Evolutionary conservation across 2,329 filamentous ascomycete species (phyloP), one percentile per base, ranked within the genome.

Genomic region (Pseudofabraea citricarpa): DNA sequence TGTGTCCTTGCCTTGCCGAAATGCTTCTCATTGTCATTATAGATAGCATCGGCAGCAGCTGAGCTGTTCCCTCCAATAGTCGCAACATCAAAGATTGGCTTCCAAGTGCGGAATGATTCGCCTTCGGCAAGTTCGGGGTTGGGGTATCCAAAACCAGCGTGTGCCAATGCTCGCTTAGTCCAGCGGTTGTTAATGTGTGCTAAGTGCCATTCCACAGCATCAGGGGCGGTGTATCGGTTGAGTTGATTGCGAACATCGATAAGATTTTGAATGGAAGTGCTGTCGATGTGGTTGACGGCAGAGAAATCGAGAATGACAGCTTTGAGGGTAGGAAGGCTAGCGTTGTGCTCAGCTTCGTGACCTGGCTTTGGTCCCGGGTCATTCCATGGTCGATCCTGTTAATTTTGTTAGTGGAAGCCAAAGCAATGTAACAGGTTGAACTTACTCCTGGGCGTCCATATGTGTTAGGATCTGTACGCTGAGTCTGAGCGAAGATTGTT

Each of bases 171-270:
- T 23, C 90, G 85, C 70, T 95, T 95, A 19, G 90, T 91, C 91
- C 91, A 96, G 45, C 87, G 79, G 71, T 93, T 96, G 68, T 84
- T 90, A 69, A 97, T 86, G 65, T 83, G 85, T n/a, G 90, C 88
- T 51, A 97, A 84, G 65, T 97, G 93, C 90, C 91, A 97, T 62
- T 96, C 89, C 4, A 97, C 90, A 2, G 75, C 73, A 16, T 90
- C 81, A 0, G 91, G 91, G 0, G 84, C 65, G 1, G 89, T 79
- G 60, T 95, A 95, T 16, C 81, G 75, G 63, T 96, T 91, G 20
- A 97, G 81, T 61, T 96, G 90, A 64, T 95, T 95, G 57, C 91
- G 87, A 1, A 96, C 85, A 57, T 97, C 93, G 57, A 97, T 94
- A 29, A 97, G 73, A 55, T 89, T 84, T 66, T 97, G 93, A 2